Base-by-base conservation (phyloP, 2,329 filamentous ascomycete species). In the Exophiala sideris region DNA sequence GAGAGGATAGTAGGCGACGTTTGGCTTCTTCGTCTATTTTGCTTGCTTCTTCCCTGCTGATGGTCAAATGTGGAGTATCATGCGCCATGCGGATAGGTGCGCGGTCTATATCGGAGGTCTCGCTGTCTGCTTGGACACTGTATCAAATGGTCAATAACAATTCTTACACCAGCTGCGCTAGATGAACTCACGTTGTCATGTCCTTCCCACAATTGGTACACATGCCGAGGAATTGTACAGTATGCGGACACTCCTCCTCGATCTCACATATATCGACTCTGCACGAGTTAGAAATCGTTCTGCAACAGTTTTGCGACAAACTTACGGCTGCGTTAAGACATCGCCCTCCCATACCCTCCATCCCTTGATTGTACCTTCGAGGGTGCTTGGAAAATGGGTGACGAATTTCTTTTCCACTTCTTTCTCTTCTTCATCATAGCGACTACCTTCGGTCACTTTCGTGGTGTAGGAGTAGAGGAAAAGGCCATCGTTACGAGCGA, bases 61-160 rank as follows among this genome's bases (percentile, higher is more conserved):
- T 89, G 45, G 87, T 91, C 58, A 99, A 79, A 18, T 86, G 84
- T 1, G 88, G 89, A 67, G 95, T 91, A 70, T 95, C 90, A 73
- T 99, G 94, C 24, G 89, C 87, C 84, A 96, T 95, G 73, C 92
- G 92, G 70, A 99, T 92, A 55, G 88, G 90, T 48, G 94, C 94
- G 63, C 92, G 89, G 59, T 88, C 84, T 2, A 88, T 87, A 54
- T 57, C 63, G 49, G 45, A 50, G 34, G 45, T 54, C 33, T 54
- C 57, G 50, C 57, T 57, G 16, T 56, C 56, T 48, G 50, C 58
- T 38, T 58, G 48, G 11, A 57, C 52, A 52, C 56, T 60, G n/a
- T 34, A 20, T 9, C 24, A 8, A 24, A 7, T 7, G 16, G 21
- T 60, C 10, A 58, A 48, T 21, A n/a, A 34, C 9, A 24, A 32